Percentiles rank a stretch among this genome's conserved stretches.
These are phyloP conservation scores for Lachnellula cervina DNA, from an alignment of 2,329 filamentous ascomycete genomes.

Conservation along the genomic window DNA sequence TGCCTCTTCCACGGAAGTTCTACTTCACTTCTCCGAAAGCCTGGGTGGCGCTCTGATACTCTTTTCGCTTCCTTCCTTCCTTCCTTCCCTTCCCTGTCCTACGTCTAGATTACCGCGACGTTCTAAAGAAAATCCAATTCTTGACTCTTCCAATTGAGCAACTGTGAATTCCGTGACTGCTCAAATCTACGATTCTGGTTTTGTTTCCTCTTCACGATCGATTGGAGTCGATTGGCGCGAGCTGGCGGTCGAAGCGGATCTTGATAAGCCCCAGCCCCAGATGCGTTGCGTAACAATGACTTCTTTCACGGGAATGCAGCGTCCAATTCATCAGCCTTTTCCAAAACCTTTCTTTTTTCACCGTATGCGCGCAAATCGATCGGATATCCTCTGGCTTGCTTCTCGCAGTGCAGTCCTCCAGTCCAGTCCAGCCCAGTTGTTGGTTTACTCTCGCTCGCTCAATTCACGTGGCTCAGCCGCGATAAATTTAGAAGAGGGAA, in stretches of 20 bases:
- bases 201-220: neutral
- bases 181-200: too few relatives aligned
- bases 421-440: neutral
- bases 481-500: constrained; percentile 19
- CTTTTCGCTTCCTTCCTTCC: neutral
- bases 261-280: neutral
- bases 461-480: constrained; percentile 26
- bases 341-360: neutral
- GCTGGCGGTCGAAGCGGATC: neutral
- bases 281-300: neutral
- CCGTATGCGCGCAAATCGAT: neutral
- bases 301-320: neutral
- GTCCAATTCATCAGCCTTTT: neutral
- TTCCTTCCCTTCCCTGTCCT: too few relatives aligned
- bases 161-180: too few relatives aligned
- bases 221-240: neutral
- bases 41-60: neutral
- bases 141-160: neutral
- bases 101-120: neutral
- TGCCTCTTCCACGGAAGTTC: neutral
- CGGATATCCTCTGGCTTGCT: neutral
- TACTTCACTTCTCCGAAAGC: neutral
- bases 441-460: neutral
- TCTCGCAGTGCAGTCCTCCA: neutral
- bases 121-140: neutral